Evolutionary conservation across 345 rosid species (phyloP).

Genomic region (Hibiscus tridactylites): DNA sequence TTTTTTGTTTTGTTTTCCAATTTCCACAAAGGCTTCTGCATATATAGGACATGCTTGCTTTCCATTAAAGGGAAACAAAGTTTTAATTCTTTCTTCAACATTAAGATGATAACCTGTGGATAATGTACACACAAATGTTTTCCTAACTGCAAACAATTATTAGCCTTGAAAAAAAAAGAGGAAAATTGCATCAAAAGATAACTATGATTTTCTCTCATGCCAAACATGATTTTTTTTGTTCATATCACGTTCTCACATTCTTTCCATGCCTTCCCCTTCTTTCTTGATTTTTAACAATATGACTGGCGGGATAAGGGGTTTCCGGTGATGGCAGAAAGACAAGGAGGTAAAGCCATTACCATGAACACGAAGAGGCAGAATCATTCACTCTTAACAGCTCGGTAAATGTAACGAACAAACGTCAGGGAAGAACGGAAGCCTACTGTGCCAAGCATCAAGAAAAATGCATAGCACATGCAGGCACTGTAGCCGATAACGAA

Average conservation of each 20-base stretch:
- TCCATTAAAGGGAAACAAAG: not conserved
- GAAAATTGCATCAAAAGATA: not conserved
- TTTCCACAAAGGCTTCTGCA: not conserved
- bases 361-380: not conserved
- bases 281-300: not conserved
- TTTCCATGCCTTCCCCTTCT: not conserved
- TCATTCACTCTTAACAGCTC: slow-evolving; percentile 4
- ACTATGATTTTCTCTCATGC: not conserved
- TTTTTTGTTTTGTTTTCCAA: no score
- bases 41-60: not conserved
- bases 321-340: not conserved
- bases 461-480: slow-evolving; percentile 60
- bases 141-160: not conserved
- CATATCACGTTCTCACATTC: not conserved
- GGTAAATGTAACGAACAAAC: slow-evolving; percentile 49
- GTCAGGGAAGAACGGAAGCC: slow-evolving; percentile 55
- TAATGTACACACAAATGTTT: not conserved
- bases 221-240: not conserved
- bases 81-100: not conserved
- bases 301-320: not conserved
- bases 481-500: slow-evolving; percentile 63
- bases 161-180: not conserved
- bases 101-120: not conserved
- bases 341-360: not conserved
- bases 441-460: slow-evolving; percentile 59